A percentile compares a stretch with the other conserved stretches of the same genome.
These are phyloP conservation scores for Rugosomyces carneus DNA, from an alignment of 1,284 basidiomycete genomes.

Conservation along the genomic window DNA sequence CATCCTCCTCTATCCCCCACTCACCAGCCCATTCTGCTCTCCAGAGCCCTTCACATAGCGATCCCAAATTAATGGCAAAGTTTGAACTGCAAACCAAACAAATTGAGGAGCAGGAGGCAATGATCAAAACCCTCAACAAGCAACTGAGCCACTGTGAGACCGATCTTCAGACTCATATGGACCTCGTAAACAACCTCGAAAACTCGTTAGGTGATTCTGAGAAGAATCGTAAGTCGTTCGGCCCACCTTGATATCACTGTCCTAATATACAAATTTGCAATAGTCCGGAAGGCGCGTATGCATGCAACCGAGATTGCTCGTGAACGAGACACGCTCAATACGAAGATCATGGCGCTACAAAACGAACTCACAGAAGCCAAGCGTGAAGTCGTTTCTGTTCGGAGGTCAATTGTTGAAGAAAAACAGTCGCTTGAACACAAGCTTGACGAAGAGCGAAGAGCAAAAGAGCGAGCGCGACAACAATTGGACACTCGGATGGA, in stretches of 20 bases:
- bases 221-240: conserved; percentile 68
- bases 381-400: conserved; percentile 70
- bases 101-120: conserved; percentile 78
- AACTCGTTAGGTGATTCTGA: conserved; percentile 83
- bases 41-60: conserved; percentile 29
- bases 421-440: conserved; percentile 77
- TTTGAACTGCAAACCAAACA: conserved; percentile 72
- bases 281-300: conserved; percentile 86
- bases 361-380: conserved; percentile 70
- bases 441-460: conserved; percentile 75
- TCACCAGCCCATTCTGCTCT: conserved; percentile 62
- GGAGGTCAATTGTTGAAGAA: conserved; percentile 76
- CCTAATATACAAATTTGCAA: conserved; percentile 17
- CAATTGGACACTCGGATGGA: conserved; percentile 84
- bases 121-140: conserved; percentile 91
- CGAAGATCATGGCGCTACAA: conserved; percentile 59
- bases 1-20: conserved; percentile 52
- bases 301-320: conserved; percentile 82
- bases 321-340: conserved; percentile 71
- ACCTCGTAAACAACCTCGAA: conserved; percentile 79
- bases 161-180: conserved; percentile 88
- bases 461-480: conserved; percentile 75
- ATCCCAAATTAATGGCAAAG: conserved; percentile 51
- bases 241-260: conserved; percentile 8
- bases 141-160: conserved; percentile 87